phyloP scores from a whole-genome alignment of 202 grass and related monocot genomes.

The Saccharum hybrid region DNA sequence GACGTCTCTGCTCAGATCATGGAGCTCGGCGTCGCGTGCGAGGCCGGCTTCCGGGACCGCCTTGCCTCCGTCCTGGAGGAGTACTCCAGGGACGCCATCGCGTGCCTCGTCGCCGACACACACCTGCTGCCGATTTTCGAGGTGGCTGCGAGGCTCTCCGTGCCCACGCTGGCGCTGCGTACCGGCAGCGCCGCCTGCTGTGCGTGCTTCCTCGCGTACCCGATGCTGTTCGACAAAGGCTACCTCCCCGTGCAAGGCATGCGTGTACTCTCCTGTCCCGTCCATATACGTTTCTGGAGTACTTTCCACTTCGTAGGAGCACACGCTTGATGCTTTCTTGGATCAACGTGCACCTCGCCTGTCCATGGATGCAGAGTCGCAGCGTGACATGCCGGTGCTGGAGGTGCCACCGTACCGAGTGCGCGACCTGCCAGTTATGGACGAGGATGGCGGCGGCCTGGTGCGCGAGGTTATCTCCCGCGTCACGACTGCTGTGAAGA shows the following conservation, averaged over 20 bases:
- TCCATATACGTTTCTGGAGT: neutral
- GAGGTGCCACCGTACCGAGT: conserved; percentile 59
- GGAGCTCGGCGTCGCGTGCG: conserved; percentile 30
- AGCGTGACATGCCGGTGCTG: conserved; percentile 40
- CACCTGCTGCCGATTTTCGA: conserved; percentile 44
- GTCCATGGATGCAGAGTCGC: conserved; percentile 37
- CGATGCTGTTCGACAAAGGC: conserved; percentile 50
- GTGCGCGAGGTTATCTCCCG: neutral
- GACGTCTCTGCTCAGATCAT: conserved; percentile 15
- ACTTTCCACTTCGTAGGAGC: neutral
- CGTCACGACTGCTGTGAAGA: no score
- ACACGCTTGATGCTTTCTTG: neutral
- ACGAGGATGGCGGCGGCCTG: neutral
- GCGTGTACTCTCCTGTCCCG: neutral
- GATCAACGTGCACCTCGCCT: neutral
- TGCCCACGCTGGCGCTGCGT: conserved; percentile 57
- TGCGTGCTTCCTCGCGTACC: conserved; percentile 41
- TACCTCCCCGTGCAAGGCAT: conserved; percentile 56
- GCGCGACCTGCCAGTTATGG: conserved; percentile 41
- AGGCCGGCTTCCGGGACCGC: conserved; percentile 44
- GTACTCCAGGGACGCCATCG: conserved; percentile 33
- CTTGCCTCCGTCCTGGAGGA: conserved; percentile 36
- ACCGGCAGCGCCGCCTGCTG: conserved; percentile 61
- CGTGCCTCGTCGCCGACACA: conserved; percentile 59
- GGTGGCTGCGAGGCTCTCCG: conserved; percentile 39